Evolutionary conservation across 305 asterid species (phyloP).

Genomic region (Fraxinus platypoda): DNA sequence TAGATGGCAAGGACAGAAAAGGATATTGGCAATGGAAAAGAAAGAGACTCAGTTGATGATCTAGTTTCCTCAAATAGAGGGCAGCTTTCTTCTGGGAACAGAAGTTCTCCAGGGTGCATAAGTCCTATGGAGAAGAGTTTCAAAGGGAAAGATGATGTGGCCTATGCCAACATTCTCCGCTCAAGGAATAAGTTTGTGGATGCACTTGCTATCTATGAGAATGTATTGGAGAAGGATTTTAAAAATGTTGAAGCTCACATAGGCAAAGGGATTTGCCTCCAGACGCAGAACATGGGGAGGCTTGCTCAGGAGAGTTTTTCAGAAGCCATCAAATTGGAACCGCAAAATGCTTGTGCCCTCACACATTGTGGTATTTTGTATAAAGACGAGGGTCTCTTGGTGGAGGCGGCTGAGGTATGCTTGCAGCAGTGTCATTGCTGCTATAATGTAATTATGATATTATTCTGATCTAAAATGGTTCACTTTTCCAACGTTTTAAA

Average conservation of each 20-base stretch:
- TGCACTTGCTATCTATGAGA: conserved; percentile 77
- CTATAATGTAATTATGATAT: background rate
- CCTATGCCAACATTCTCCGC: conserved; percentile 87
- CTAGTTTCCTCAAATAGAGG: conserved; percentile 42
- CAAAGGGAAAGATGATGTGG: conserved; percentile 71
- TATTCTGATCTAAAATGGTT: background rate
- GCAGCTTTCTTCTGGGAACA: conserved; percentile 45
- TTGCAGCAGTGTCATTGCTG: background rate
- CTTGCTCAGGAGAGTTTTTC: conserved; percentile 87
- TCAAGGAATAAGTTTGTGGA: conserved; percentile 86
- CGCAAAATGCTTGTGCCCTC: conserved; percentile 91
- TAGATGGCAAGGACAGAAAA: conserved; percentile 60
- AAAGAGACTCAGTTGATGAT: conserved; percentile 37
- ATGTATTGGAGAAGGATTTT: conserved; percentile 64
- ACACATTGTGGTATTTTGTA: conserved; percentile 86
- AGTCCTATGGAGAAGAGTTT: conserved; percentile 43
- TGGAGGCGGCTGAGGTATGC: conserved; percentile 97
- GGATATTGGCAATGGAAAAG: conserved; percentile 48
- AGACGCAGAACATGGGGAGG: conserved; percentile 83
- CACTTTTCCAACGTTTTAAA: conserved; percentile 9
- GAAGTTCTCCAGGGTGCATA: conserved; percentile 36
- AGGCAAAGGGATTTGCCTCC: conserved; percentile 94
- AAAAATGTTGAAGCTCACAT: conserved; percentile 81
- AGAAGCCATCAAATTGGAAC: conserved; percentile 81
- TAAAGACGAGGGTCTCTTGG: conserved; percentile 90